phyloP scores from a whole-genome alignment of 2,329 filamentous ascomycete species.

The Aspergillus bombycis region DNA sequence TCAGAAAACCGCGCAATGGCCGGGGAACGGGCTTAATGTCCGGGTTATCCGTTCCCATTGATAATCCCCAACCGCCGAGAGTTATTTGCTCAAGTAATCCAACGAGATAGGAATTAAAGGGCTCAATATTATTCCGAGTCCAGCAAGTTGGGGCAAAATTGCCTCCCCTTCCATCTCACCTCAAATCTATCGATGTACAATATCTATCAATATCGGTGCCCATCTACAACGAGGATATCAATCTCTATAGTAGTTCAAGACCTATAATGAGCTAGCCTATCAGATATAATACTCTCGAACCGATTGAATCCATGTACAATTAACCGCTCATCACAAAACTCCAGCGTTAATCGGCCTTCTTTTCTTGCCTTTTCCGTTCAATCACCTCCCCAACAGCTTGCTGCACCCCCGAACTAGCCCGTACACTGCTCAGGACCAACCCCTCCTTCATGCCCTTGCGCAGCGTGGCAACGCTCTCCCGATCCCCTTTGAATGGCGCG shows the following conservation, averaged over 20 bases:
- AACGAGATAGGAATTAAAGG: background rate
- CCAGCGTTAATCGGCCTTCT: slow-evolving; percentile 23
- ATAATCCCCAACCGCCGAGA: background rate
- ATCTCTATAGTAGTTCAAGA: background rate
- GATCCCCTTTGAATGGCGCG: slow-evolving; percentile 77
- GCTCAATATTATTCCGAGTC: background rate
- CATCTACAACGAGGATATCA: background rate
- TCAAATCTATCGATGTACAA: background rate
- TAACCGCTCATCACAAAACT: background rate
- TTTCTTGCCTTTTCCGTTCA: slow-evolving; percentile 57
- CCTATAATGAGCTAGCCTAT: background rate
- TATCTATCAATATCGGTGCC: background rate
- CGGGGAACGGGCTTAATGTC: background rate
- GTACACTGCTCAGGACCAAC: slow-evolving; percentile 83
- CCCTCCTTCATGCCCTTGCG: slow-evolving; percentile 79
- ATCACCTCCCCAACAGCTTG: slow-evolving; percentile 74
- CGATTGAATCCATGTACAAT: background rate
- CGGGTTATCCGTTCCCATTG: background rate
- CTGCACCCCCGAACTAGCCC: slow-evolving; percentile 77
- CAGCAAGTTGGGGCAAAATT: background rate
- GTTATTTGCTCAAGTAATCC: background rate
- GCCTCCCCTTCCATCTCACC: background rate
- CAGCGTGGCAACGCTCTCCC: slow-evolving; percentile 64
- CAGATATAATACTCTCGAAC: background rate
- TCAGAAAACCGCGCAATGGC: background rate